phyloP scores from a whole-genome alignment of 1,284 basidiomycete species.

The Pyrrhoderma lamaoense region DNA sequence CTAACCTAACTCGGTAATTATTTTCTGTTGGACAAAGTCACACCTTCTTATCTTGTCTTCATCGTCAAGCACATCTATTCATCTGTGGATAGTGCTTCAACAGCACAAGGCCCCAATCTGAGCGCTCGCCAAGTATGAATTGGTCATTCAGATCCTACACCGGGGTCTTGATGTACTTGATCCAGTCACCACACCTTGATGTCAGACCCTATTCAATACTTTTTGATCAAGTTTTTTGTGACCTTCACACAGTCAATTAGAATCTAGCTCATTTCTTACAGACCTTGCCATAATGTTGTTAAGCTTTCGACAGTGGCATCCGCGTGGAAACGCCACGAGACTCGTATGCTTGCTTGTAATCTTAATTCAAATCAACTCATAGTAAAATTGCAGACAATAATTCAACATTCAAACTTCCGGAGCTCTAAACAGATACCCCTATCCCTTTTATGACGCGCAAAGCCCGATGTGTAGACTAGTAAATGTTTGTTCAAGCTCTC shows the following conservation, averaged over 20 bases:
- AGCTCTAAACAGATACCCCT: slow-evolving; percentile 13
- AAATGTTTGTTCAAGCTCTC: slow-evolving; percentile 12
- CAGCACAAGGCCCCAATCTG: too few relatives aligned
- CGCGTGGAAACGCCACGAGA: slow-evolving; percentile 17
- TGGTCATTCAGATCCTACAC: too few relatives aligned
- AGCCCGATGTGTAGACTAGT: slow-evolving; percentile 8
- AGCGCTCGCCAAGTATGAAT: too few relatives aligned
- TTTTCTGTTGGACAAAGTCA: too few relatives aligned
- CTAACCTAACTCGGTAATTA: too few relatives aligned
- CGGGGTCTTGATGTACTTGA: too few relatives aligned
- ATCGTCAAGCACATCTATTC: too few relatives aligned
- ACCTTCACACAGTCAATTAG: not conserved
- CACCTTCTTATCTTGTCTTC: too few relatives aligned
- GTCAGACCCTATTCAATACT: not conserved
- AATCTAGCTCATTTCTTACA: not conserved
- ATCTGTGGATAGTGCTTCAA: too few relatives aligned
- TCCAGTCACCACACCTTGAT: too few relatives aligned
- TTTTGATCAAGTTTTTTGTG: not conserved
- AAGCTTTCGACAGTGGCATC: slow-evolving; percentile 5
- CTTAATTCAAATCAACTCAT: slow-evolving; percentile 10
- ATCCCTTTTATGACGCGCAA: slow-evolving; percentile 16
- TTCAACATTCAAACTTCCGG: slow-evolving; percentile 11
- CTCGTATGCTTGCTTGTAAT: slow-evolving; percentile 1
- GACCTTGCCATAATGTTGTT: slow-evolving; percentile 9
- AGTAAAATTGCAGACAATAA: not conserved